These are phyloP conservation scores for Sclerotinia spermophila DNA, from an alignment of 2,329 filamentous ascomycete genomes.

Conservation along the genomic window DNA sequence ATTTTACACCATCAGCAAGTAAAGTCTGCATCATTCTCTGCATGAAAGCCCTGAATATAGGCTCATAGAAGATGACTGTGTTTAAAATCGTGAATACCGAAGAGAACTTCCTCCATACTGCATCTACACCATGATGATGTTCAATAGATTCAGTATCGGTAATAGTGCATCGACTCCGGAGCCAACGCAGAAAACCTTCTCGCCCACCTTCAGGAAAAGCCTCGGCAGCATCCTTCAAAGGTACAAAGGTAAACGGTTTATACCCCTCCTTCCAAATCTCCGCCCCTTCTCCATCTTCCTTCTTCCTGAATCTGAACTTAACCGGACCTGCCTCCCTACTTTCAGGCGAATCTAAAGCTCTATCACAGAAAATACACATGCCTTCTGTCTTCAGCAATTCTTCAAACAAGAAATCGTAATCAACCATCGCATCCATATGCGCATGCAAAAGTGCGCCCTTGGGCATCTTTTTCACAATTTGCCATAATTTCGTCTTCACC, in stretches of 20 bases:
- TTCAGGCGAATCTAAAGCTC: conserved; percentile 50
- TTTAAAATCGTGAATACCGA: conserved; percentile 70
- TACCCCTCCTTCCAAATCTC: conserved; percentile 69
- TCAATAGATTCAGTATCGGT: conserved; percentile 68
- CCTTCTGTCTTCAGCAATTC: conserved; percentile 68
- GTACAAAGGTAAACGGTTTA: conserved; percentile 38
- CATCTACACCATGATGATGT: conserved; percentile 79
- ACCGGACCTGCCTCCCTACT: conserved; percentile 54
- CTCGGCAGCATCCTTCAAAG: conserved; percentile 59
- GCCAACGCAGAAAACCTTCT: conserved; percentile 70
- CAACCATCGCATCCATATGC: conserved; percentile 87
- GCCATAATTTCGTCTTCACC: conserved; percentile 80
- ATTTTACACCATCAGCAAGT: conserved; percentile 77
- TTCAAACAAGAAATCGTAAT: conserved; percentile 75
- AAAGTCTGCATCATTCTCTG: conserved; percentile 67
- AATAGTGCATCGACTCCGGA: conserved; percentile 69
- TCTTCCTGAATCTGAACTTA: conserved; percentile 58
- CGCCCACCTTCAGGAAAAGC: conserved; percentile 71
- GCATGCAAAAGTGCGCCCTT: conserved; percentile 85
- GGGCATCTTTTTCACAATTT: conserved; percentile 79
- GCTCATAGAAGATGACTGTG: conserved; percentile 82
- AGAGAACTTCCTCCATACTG: conserved; percentile 79
- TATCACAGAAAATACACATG: conserved; percentile 64
- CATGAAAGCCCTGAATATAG: conserved; percentile 76
- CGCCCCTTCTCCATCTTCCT: conserved; percentile 34